Base-by-base conservation (phyloP, 306 rosid genomes). In the Gillenia trifoliata region DNA sequence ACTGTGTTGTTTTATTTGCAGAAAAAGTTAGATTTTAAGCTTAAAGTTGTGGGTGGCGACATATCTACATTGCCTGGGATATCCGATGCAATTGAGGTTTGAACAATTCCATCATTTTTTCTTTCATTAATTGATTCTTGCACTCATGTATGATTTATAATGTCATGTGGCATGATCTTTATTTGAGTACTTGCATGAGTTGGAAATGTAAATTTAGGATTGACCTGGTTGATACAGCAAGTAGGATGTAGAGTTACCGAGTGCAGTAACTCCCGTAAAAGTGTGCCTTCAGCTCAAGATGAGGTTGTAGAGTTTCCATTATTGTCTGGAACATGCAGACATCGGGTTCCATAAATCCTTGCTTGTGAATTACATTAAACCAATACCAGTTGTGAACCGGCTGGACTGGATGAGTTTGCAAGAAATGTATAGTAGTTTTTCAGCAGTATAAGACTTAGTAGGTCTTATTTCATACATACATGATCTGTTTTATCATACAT, bases 41-140 rank as follows among this genome's bases (percentile, higher is more conserved):
- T 92, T 62, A 95, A 92, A 88, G 96, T 92, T 82, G 56, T 95
- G 29, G 98, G 98, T 4, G 98, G 99, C 0, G 96, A 95, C 86
- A 87, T 95, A 76, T 87, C 99, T 78, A 2, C 99, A 64, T 81
- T 94, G 71, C 99, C 99, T 76, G 97, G 97, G 82, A 82, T 95
- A 71, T 82, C 43, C 22, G 89, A 82, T 71, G 83, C 91, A 55
- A 88, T 95, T 62, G 97, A 95, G 93, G 99, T 94, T 75, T 87
- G 96, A 61, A 57, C 68, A 61, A 59, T 69, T 68, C 73, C 71
- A 25, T 33, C 63, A 55, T 45, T 67, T 9, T 28, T 52, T 47
- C 52, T 41, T 66, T 66, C 56, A 26, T 34, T 12, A 7, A 16
- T 75, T 29, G 0, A 19, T 50, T 70, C 4, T 16, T 57, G 55